phyloP scores from a whole-genome alignment of 2,329 filamentous ascomycete genomes.

The Diplodia intermedia region DNA sequence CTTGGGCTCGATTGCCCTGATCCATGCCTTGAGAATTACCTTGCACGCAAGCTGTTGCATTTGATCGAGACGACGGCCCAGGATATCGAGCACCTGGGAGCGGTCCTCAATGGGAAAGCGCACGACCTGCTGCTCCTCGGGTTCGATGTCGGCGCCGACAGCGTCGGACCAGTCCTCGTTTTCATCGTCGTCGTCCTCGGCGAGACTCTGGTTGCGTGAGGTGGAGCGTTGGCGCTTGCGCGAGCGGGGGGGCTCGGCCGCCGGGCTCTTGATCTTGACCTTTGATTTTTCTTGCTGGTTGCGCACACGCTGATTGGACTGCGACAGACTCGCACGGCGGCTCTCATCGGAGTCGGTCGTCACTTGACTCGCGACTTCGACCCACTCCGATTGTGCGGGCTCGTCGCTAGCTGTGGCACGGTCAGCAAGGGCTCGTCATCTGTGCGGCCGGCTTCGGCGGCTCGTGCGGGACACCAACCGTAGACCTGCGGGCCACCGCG shows the following conservation, averaged over 20 bases:
- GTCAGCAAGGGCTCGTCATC: slow-evolving; percentile 20
- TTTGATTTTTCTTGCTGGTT: slow-evolving; percentile 23
- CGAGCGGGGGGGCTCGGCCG: slow-evolving; percentile 8
- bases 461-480: slow-evolving; percentile 29
- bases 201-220: slow-evolving; percentile 30
- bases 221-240: slow-evolving; percentile 31
- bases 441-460: slow-evolving; percentile 20
- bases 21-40: slow-evolving; percentile 75
- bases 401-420: slow-evolving; percentile 31
- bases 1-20: slow-evolving; percentile 76
- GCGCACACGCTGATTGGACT: slow-evolving; percentile 22
- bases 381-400: slow-evolving; percentile 20
- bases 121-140: slow-evolving; percentile 8
- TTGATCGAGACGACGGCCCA: slow-evolving; percentile 61
- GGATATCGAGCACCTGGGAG: slow-evolving; percentile 10
- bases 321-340: slow-evolving; percentile 25
- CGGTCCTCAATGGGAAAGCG: slow-evolving; percentile 27
- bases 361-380: slow-evolving; percentile 27
- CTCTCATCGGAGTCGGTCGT: slow-evolving; percentile 31
- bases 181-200: slow-evolving; percentile 30
- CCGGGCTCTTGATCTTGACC: slow-evolving; percentile 25
- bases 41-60: slow-evolving; percentile 77
- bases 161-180: slow-evolving; percentile 28
- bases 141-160: slow-evolving; percentile 22
- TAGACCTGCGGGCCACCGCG: slow-evolving; percentile 24